Conservation (phyloP, 1,284 basidiomycete species). For the Boletus sp. region DNA sequence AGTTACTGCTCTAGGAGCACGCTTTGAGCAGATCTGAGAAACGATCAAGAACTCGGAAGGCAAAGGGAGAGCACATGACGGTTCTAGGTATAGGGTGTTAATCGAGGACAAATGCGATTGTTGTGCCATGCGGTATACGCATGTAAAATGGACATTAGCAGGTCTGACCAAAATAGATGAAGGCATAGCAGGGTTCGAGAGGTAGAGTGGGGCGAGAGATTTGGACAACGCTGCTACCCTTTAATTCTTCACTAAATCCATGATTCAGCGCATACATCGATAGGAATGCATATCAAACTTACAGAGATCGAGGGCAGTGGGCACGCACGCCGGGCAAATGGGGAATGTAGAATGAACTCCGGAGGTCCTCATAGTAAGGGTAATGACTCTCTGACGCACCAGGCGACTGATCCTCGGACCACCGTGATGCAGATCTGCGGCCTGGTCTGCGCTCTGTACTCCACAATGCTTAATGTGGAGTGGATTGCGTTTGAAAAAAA, state of each 20-base stretch:
- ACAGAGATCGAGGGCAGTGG: neutral
- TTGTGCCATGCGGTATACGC: slow-evolving; percentile 16
- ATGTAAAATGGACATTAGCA: slow-evolving; percentile 5
- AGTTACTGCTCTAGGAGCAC: neutral
- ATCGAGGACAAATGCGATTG: slow-evolving; percentile 1
- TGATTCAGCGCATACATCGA: neutral
- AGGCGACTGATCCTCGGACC: slow-evolving; percentile 18
- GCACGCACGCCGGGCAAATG: neutral
- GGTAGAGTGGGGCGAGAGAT: neutral
- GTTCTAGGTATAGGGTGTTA: neutral
- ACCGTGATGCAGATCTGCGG: slow-evolving; percentile 5
- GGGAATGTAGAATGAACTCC: neutral
- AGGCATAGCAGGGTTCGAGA: neutral
- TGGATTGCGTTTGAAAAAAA: slow-evolving; percentile 8
- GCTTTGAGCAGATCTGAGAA: neutral
- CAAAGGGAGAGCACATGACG: neutral
- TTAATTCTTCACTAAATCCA: neutral
- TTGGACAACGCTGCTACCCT: neutral
- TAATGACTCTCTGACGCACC: slow-evolving; percentile 1
- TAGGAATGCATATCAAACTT: slow-evolving; percentile 1
- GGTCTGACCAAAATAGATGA: slow-evolving; percentile 2
- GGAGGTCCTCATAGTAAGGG: neutral
- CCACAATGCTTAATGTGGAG: slow-evolving; percentile 1
- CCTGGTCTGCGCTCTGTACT: neutral
- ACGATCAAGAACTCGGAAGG: neutral